A percentile compares a stretch with the other conserved stretches of the same genome.
phyloP scores from a whole-genome alignment of 2,329 filamentous ascomycete genomes.

The Neurospora crassa region DNA sequence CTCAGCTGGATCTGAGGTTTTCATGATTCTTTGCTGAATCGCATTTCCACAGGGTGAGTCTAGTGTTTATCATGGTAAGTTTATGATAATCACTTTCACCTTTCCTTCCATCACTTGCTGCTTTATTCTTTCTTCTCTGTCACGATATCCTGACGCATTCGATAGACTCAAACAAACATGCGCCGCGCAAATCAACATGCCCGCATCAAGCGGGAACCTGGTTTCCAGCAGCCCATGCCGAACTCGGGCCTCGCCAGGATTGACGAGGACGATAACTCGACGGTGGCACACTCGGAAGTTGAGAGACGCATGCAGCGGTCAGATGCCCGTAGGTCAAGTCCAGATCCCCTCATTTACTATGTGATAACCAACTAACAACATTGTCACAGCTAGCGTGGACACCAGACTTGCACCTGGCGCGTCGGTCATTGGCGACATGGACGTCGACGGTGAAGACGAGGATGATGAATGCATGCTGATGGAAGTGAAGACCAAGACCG shows the following conservation, averaged over 20 bases:
- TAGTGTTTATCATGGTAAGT: neutral
- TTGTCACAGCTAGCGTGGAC: conserved; percentile 20
- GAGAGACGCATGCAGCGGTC: conserved; percentile 12
- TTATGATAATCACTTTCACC: neutral
- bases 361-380: conserved; percentile 2
- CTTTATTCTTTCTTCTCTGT: neutral
- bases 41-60: neutral
- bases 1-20: neutral
- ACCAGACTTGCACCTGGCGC: conserved; percentile 10
- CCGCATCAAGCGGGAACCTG: conserved; percentile 4
- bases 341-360: neutral
- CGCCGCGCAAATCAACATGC: neutral
- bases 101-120: neutral
- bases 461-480: conserved; percentile 20
- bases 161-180: neutral
- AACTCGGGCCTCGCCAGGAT: neutral
- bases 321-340: conserved; percentile 13
- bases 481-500: conserved; percentile 16
- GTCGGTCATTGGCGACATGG: neutral
- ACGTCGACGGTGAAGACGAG: conserved; percentile 9
- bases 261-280: neutral
- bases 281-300: neutral
- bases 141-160: neutral
- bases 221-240: neutral
- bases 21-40: neutral